phyloP scores from a whole-genome alignment of 257 asterid genomes.

The Nicotiana sylvestris region DNA sequence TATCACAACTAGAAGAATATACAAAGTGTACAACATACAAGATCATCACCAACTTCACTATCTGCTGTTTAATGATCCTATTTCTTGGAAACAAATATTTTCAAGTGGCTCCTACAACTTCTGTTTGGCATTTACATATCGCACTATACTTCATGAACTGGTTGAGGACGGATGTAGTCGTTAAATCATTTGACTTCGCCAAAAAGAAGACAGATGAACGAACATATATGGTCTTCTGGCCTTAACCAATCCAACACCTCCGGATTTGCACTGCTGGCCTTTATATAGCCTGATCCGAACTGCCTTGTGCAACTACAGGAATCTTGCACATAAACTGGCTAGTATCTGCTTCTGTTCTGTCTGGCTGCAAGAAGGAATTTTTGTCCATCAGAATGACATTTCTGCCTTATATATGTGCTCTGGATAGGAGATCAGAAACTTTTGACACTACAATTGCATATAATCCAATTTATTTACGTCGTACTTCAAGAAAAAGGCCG shows the following conservation, averaged over 20 bases:
- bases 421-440: neutral
- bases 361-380: neutral
- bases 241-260: neutral
- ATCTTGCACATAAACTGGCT: neutral
- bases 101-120: neutral
- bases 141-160: neutral
- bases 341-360: neutral
- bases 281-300: neutral
- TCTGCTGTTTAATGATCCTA: neutral
- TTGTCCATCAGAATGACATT: neutral
- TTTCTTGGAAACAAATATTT: neutral
- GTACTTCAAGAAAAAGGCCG: neutral
- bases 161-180: neutral
- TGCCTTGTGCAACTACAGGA: neutral
- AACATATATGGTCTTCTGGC: neutral
- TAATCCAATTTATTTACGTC: neutral
- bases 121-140: neutral
- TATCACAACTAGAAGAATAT: neutral
- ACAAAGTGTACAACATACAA: neutral
- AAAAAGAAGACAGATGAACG: neutral
- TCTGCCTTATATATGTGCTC: neutral
- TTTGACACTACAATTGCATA: neutral
- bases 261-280: neutral
- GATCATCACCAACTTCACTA: neutral
- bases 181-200: neutral